phyloP scores from a whole-genome alignment of 2,329 filamentous ascomycete genomes.

The Sporothrix phasma region DNA sequence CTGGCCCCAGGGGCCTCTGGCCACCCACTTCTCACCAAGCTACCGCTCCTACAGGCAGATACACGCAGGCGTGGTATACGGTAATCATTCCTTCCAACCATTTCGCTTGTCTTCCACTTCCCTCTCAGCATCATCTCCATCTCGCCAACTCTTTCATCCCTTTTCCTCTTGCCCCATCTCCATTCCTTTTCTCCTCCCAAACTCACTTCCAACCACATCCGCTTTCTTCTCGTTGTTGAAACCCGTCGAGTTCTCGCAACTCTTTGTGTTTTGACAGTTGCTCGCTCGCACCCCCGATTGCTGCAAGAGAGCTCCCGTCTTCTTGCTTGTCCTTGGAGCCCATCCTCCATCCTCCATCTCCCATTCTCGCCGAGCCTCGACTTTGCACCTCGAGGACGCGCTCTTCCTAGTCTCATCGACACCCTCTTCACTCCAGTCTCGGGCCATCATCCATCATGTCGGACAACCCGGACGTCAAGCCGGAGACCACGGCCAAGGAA shows the following conservation, averaged over 20 bases:
- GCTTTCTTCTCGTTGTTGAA: background rate
- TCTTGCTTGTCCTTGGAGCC: background rate
- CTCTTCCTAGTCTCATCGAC: background rate
- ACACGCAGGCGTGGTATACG: background rate
- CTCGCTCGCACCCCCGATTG: too few relatives aligned
- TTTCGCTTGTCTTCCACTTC: constrained; percentile 12
- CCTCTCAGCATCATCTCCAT: constrained; percentile 1
- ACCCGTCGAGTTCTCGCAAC: background rate
- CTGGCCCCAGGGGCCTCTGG: background rate
- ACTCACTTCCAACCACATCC: background rate
- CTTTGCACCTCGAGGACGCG: background rate
- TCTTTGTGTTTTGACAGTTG: background rate
- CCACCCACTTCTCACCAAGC: background rate
- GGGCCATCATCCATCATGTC: constrained; percentile 49
- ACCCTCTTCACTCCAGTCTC: background rate
- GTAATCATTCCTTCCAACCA: constrained; percentile 14
- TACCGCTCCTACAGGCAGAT: background rate
- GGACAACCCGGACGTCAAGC: constrained; percentile 35
- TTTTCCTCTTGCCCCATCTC: background rate
- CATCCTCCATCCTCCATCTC: background rate
- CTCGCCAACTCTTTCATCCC: constrained; percentile 9
- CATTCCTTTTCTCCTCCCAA: background rate
- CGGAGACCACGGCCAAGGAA: constrained; percentile 24
- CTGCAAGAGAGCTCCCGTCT: background rate
- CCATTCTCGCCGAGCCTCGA: background rate